Evolutionary conservation across 352 stramenopile species (phyloP), one percentile per base, ranked within the genome.

Genomic region (Pythium biforme): DNA sequence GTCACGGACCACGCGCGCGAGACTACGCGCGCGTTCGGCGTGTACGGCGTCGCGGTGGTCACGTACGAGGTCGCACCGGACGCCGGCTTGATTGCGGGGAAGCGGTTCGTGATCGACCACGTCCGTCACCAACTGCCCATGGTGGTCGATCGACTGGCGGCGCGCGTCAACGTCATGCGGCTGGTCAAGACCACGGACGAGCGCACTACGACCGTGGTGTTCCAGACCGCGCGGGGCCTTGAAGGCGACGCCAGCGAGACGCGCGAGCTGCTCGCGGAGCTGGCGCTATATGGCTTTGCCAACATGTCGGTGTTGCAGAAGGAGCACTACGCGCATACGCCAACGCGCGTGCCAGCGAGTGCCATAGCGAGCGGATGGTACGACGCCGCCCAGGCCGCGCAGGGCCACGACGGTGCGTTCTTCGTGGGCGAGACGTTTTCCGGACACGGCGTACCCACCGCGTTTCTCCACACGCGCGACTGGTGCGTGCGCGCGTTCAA

Each of bases 41-140:
- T 63, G 45, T 63, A 55, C 17, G 55, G 45, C 31, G 47, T 54
- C 3, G 55, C 45, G 0, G 34, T 55, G 5, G n/a, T 63, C 29
- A 15, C 19, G 4, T 63, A 40, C 22, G 29, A 55, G 10, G 23
- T 63, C 11, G 51, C 43, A 8, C 31, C 27, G 0, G 3, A 40
- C 23, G 55, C 45, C 9, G 55, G 55, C 0, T 27, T 63, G 11
- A 14, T 63, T 14, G 43, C 55, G 1, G 22, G 51, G n/a, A 31
- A 55, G n/a, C 55, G 47, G 6, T 63, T 63, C 43, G 45, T 63
- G 15, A 47, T 63, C 22, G 55, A 63, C 55, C 55, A 63, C 55
- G 19, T 55, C 45, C 40, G 40, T 26, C 45, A 63, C 23, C 29
- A 55, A 0, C 6, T 37, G 11, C 45, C 45, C 4, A 63, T 49